A percentile compares a stretch with the other conserved stretches of the same genome.
These are phyloP conservation scores for Calonectria hongkongensis DNA, from an alignment of 2,329 filamentous ascomycete genomes.

Conservation along the genomic window DNA sequence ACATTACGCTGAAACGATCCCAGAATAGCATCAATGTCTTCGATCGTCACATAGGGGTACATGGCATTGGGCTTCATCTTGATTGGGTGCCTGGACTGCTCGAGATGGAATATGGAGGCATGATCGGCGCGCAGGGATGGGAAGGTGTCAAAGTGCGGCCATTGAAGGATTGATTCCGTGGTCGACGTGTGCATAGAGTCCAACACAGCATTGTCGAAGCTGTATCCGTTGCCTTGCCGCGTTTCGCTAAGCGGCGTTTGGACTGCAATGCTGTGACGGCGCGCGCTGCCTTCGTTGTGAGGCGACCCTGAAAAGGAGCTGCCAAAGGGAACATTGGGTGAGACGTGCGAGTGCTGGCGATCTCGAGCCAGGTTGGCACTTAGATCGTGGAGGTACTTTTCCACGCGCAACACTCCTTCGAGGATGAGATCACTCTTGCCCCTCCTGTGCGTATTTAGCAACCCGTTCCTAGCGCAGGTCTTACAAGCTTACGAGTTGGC, in stretches of 20 bases:
- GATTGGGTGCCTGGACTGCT: slow-evolving; percentile 64
- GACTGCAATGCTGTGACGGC: slow-evolving; percentile 51
- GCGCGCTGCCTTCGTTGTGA: slow-evolving; percentile 44
- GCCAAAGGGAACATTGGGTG: slow-evolving; percentile 44
- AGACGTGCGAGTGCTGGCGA: slow-evolving; percentile 41
- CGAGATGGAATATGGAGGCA: slow-evolving; percentile 68
- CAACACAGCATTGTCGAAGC: slow-evolving; percentile 68
- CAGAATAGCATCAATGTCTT: slow-evolving; percentile 65
- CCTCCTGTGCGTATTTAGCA: slow-evolving; percentile 55
- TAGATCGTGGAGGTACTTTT: slow-evolving; percentile 67
- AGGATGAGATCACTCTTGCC: slow-evolving; percentile 72
- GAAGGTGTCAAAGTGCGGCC: slow-evolving; percentile 69
- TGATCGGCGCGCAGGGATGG: slow-evolving; percentile 65
- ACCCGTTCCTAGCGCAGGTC: background rate
- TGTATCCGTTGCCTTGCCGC: slow-evolving; percentile 48
- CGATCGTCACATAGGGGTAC: slow-evolving; percentile 64
- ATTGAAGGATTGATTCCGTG: slow-evolving; percentile 70
- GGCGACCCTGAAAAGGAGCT: slow-evolving; percentile 53
- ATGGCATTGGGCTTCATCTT: slow-evolving; percentile 59
- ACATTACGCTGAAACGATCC: slow-evolving; percentile 66
- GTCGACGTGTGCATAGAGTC: slow-evolving; percentile 71
- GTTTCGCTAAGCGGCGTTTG: slow-evolving; percentile 50
- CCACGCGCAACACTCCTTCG: slow-evolving; percentile 69
- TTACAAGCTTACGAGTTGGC: slow-evolving; percentile 63
- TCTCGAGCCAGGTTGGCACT: slow-evolving; percentile 62